Evolutionary conservation across 352 stramenopile species (phyloP).

Genomic region (Phytophthora crassamura): DNA sequence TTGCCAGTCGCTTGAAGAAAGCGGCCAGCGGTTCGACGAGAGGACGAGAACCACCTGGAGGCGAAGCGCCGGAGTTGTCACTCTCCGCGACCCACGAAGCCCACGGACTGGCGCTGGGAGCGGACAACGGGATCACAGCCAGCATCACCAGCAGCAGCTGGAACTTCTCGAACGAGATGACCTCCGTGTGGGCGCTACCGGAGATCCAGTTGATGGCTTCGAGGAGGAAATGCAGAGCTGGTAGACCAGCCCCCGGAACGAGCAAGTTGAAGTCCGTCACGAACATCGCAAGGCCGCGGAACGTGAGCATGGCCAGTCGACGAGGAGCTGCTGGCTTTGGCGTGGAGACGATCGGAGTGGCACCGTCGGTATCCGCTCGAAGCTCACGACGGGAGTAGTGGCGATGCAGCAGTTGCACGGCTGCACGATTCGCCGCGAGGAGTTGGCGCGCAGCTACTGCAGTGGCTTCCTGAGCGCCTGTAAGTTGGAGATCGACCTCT

Average conservation of each 20-base stretch:
- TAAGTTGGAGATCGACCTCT: constrained; percentile 53
- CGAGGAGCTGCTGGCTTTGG: constrained; percentile 34
- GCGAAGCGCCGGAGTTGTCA: constrained; percentile 3
- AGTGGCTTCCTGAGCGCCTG: constrained; percentile 17
- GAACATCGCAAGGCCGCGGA: constrained; percentile 55
- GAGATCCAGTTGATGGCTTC: constrained; percentile 75
- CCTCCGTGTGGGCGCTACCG: constrained; percentile 63
- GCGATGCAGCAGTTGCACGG: constrained; percentile 58
- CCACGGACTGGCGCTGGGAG: constrained; percentile 11
- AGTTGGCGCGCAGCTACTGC: constrained; percentile 35
- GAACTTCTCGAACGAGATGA: constrained; percentile 79
- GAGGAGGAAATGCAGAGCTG: constrained; percentile 57
- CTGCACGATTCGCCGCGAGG: constrained; percentile 41
- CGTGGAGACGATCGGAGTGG: constrained; percentile 21
- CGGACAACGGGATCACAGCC: constrained; percentile 35
- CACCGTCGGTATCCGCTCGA: constrained; percentile 12
- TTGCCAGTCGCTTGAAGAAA: constrained; percentile 39
- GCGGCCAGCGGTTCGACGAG: constrained; percentile 26
- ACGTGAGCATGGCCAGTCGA: constrained; percentile 66
- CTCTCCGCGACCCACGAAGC: constrained; percentile 17
- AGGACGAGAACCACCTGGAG: constrained; percentile 6
- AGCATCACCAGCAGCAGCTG: constrained; percentile 52
- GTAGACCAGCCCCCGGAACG: constrained; percentile 25
- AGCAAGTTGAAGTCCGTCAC: constrained; percentile 58
- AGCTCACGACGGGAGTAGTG: constrained; percentile 55